Base-by-base conservation (phyloP, 371 early-diverging fungal genomes). In the Capniomyces stellatus region DNA sequence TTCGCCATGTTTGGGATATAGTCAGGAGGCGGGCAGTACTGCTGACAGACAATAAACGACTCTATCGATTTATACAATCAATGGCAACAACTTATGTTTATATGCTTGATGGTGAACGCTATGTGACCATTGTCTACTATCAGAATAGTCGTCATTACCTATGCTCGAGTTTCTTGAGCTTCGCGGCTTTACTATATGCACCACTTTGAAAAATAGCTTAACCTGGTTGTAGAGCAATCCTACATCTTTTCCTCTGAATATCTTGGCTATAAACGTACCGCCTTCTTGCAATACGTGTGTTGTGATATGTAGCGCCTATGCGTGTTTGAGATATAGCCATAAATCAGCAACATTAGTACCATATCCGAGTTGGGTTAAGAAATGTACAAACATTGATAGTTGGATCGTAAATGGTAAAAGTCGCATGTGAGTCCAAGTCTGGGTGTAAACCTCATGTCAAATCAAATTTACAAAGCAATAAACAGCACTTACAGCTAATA, bases 251-350 rank as follows among this genome's bases (percentile, higher is more conserved):
- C 95, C 94, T 54, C 94, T 78, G 64, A 94, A 98, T 52, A 94
- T 97, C 66, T 98, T 97, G 35, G 92, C 92, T 22, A 93, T 85
- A 79, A 96, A 98, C 0, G 86, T 80, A 54, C 92, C 92, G 10
- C 92, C 93, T 0, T 75, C 78, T 27, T 81, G 75, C 50, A 92
- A 75, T 15, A 96, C 86, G 58, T 89, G 85, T 3, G 87, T 82
- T 21, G 96, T 88, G 64, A 98, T 92, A 62, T 89, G 89, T 55
- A 98, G 76, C 4, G 98, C 53, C 53, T 52, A 52, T 51, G 28
- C 10, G 35, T 35, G 15, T 6, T 35, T 35, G 6, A 15, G 35
- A 10, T 35, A 35, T 6, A 10, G 10, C 35, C 35, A 10, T 35
- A 10, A 35, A 15, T 35, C 15, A 15, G 10, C 35, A 35, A 35